A percentile compares a stretch with the other conserved stretches of the same genome.
These are phyloP conservation scores for Hericium coralloides DNA, from an alignment of 768 basidiomycete genomes.

Conservation along the genomic window DNA sequence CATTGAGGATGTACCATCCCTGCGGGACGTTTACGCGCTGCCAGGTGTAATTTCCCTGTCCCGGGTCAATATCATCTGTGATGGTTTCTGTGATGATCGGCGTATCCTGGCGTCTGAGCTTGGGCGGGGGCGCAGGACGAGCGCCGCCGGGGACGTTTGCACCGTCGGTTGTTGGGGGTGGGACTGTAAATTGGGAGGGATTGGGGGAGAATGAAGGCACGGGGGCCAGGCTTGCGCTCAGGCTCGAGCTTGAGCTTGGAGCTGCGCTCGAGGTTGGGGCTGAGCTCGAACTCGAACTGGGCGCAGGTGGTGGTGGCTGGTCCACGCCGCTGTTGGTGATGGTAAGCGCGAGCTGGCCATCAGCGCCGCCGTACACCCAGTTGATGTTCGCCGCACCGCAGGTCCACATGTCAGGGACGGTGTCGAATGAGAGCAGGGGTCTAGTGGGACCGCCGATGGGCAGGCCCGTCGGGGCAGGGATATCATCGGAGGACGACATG, in stretches of 20 bases:
- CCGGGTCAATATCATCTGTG: conserved; percentile 22
- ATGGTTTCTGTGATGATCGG: conserved; percentile 19
- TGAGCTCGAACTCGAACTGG: not conserved
- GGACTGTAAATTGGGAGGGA: not conserved
- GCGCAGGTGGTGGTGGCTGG: conserved; percentile 13
- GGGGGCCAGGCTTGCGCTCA: no score
- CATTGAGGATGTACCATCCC: conserved; percentile 38
- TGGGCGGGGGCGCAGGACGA: not conserved
- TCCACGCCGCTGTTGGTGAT: conserved; percentile 31
- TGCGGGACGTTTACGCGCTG: conserved; percentile 33
- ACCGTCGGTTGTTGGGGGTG: conserved; percentile 1
- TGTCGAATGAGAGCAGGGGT: not conserved
- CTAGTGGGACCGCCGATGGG: not conserved
- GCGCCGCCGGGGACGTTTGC: not conserved
- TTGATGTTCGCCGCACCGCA: conserved; percentile 24
- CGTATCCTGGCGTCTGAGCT: not conserved
- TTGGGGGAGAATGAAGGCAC: no score
- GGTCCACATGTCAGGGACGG: conserved; percentile 21
- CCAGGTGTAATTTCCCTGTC: conserved; percentile 30
- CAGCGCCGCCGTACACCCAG: conserved; percentile 17
- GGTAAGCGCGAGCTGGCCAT: conserved; percentile 23
- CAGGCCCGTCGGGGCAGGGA: not conserved
- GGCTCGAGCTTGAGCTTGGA: not conserved
- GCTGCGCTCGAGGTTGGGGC: conserved; percentile 8
- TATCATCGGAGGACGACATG: not conserved